These are phyloP conservation scores for Monilinia aucupariae DNA, from an alignment of 2,329 filamentous ascomycete species.

Conservation along the genomic window DNA sequence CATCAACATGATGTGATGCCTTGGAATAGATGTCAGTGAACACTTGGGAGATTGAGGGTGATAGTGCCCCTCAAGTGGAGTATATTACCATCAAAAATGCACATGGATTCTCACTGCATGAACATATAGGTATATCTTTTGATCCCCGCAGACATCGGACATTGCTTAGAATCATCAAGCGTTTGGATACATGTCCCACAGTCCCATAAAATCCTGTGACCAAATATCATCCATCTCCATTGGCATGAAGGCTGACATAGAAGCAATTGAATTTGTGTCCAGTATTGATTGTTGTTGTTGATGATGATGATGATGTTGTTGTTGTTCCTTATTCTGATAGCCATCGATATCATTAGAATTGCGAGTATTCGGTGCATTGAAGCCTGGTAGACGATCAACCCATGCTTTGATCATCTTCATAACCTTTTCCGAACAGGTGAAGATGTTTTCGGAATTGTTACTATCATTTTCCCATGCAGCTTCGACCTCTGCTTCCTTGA, in stretches of 20 bases:
- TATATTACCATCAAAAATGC: not conserved
- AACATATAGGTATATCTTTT: not conserved
- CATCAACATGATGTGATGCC: not conserved
- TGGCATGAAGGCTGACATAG: conserved; percentile 1
- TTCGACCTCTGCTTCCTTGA: not conserved
- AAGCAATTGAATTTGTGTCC: not conserved
- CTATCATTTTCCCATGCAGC: not conserved
- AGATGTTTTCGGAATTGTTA: conserved; percentile 1
- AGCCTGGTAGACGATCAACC: conserved; percentile 5
- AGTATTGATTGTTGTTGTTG: no score
- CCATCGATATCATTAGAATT: not conserved
- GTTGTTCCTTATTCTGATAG: not conserved
- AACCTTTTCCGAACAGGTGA: conserved; percentile 8
- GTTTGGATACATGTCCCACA: conserved; percentile 10
- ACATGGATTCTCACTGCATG: not conserved
- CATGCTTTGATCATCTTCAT: conserved; percentile 4
- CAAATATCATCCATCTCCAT: conserved; percentile 7
- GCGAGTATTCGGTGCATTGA: conserved; percentile 1
- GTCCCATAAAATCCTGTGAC: conserved; percentile 11
- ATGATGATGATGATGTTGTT: no score
- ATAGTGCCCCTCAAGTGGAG: no score
- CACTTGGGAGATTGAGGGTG: no score
- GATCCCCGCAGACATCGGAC: not conserved
- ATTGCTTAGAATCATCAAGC: not conserved
- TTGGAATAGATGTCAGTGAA: not conserved